A percentile compares a stretch with the other conserved stretches of the same genome.
phyloP scores from a whole-genome alignment of 139 green algal species.

The Micractinium conductrix region DNA sequence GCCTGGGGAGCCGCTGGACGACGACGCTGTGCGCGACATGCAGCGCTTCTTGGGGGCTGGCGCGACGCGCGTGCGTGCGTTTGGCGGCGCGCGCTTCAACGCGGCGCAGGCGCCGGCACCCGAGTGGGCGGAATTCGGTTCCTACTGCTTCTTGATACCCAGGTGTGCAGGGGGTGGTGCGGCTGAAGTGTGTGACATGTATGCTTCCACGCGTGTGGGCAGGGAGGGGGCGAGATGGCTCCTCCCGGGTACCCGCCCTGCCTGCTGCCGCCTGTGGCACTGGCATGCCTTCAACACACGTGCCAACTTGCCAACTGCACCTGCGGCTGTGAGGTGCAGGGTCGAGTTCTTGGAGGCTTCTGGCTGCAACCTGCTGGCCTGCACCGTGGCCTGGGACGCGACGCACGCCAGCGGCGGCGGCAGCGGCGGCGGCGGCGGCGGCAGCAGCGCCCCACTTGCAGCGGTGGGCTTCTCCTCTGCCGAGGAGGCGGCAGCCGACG shows the following conservation, averaged over 20 bases:
- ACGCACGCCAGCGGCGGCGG: background rate
- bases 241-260: background rate
- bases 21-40: slow-evolving; percentile 58
- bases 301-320: background rate
- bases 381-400: slow-evolving; percentile 80
- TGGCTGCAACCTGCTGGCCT: slow-evolving; percentile 58
- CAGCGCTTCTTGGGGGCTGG: slow-evolving; percentile 70
- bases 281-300: background rate
- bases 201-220: background rate
- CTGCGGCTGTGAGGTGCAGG: slow-evolving; percentile 6
- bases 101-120: background rate
- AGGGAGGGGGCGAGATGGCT: background rate
- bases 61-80: slow-evolving; percentile 66
- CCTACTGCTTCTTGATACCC: slow-evolving; percentile 84
- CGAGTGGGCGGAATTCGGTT: slow-evolving; percentile 81
- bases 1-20: slow-evolving; percentile 51
- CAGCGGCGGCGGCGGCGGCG: slow-evolving; percentile 7
- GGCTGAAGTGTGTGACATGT: background rate
- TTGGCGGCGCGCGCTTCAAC: slow-evolving; percentile 83
- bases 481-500: slow-evolving; percentile 37
- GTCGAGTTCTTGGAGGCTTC: slow-evolving; percentile 74
- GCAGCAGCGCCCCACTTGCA: background rate
- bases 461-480: slow-evolving; percentile 24
- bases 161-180: slow-evolving; percentile 13
- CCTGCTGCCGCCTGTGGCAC: background rate